Evolutionary conservation across 768 basidiomycete species (phyloP), one percentile per base, ranked within the genome.

Genomic region (Phanerodontia chrysosporium): DNA sequence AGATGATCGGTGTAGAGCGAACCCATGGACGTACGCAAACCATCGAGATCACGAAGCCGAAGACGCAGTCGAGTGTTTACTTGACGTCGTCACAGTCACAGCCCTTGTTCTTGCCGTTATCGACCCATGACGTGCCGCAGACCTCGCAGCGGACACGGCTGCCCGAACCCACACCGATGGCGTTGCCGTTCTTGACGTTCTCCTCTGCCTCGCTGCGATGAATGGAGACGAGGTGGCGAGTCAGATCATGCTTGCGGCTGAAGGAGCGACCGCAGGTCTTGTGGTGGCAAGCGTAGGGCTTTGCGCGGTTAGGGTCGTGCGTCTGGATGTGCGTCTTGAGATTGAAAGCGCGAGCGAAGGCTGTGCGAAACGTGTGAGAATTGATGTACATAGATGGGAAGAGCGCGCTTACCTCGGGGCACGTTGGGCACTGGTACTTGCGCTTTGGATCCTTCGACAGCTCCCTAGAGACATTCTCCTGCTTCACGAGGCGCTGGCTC

Each of bases 261-360:
- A 98, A 98, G 21, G 92, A 92, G 56, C 95, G 87, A 32, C 87
- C 89, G 62, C 95, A 98, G 2, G 85, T 83, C 45, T 82, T 78
- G 73, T 96, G 91, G 45, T 88, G 89, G 72, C 95, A 98, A 46
- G 86, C 81, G 69, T 92, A 89, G 5, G 93, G 92, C 76, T 96
- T 98, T 51, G 87, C 75, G 60, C 95, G 82, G 72, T 92, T 87
- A 24, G 95, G 95, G 70, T 96, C 92, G 73, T 98, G 95, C 3
- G 95, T 98, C 25, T 89, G 89, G 82, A 91, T 86, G 72, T 97
- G 95, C 0, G 95, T 95, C 78, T 98, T 98, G 58, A 98, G 75
- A 67, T 98, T 98, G 74, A 91, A 97, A 2, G 93, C 93, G 27
- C 95, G 80, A 12, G 94, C 95, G 65, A 98, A 98, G 1, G 90